A percentile compares a stretch with the other conserved stretches of the same genome.
Conservation (phyloP, 805 yeast species). For the Wickerhamiella siamensis region DNA sequence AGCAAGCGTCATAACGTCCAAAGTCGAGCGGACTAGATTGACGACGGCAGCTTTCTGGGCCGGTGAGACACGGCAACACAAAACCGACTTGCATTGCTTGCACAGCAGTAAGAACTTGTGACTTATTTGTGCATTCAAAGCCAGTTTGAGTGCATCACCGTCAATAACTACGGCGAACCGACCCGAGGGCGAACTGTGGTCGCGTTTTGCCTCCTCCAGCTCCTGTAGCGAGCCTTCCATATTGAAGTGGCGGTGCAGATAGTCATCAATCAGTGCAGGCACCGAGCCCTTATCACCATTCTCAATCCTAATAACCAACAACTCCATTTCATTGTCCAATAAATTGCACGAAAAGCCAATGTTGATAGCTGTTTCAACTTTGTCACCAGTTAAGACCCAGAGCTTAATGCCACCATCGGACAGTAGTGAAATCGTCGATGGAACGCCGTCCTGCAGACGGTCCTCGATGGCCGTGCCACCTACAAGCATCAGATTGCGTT, state of each 20-base stretch:
- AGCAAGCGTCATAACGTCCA: conserved; percentile 65
- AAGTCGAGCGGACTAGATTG: conserved; percentile 45
- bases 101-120: conserved; percentile 55
- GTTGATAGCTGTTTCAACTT: conserved; percentile 78
- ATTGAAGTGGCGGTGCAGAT: conserved; percentile 38
- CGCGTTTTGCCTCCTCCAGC: conserved; percentile 37
- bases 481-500: conserved; percentile 39
- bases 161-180: conserved; percentile 54
- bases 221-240: conserved; percentile 34
- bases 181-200: conserved; percentile 51
- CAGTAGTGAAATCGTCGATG: conserved; percentile 53
- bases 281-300: conserved; percentile 21
- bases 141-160: conserved; percentile 49
- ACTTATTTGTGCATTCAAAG: conserved; percentile 32
- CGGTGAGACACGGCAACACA: conserved; percentile 79
- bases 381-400: conserved; percentile 79
- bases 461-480: conserved; percentile 84
- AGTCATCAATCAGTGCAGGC: conserved; percentile 30
- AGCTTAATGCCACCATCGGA: conserved; percentile 65
- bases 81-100: conserved; percentile 61
- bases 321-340: conserved; percentile 54
- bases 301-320: conserved; percentile 37
- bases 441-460: conserved; percentile 67
- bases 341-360: conserved; percentile 74
- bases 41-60: conserved; percentile 73